phyloP scores from a whole-genome alignment of 768 basidiomycete genomes.

The Naganishia friedmannii region DNA sequence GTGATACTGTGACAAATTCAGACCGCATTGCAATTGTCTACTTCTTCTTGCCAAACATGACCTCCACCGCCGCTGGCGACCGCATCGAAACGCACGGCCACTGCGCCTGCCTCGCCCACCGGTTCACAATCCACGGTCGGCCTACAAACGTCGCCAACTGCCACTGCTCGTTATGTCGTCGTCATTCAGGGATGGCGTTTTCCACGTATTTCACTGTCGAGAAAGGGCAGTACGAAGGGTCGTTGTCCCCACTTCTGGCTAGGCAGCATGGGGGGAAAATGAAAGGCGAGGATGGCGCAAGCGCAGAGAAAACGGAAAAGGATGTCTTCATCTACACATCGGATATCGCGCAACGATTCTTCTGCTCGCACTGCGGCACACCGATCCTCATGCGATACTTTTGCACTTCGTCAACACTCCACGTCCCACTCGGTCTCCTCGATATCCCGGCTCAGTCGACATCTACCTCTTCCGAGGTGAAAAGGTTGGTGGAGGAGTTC shows the following conservation, averaged over 20 bases:
- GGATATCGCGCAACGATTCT: slow-evolving; percentile 3
- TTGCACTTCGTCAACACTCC: slow-evolving; percentile 1
- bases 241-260: neutral
- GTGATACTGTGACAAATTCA: too few species aligned
- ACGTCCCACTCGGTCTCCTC: slow-evolving; percentile 10
- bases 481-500: neutral
- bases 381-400: slow-evolving; percentile 12
- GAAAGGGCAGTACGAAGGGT: neutral
- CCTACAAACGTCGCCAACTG: slow-evolving; percentile 18
- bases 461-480: neutral
- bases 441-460: neutral
- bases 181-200: slow-evolving; percentile 1
- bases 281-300: neutral
- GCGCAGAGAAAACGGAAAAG: neutral
- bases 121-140: neutral
- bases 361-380: slow-evolving; percentile 5
- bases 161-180: neutral
- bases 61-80: neutral
- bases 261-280: neutral
- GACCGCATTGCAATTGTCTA: too few species aligned
- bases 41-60: too few species aligned
- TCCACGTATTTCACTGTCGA: slow-evolving; percentile 9
- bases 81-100: neutral
- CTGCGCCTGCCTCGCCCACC: neutral
- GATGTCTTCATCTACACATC: neutral